These are phyloP conservation scores for Fusarium paranaense DNA, from an alignment of 2,329 filamentous ascomycete species.

Conservation along the genomic window DNA sequence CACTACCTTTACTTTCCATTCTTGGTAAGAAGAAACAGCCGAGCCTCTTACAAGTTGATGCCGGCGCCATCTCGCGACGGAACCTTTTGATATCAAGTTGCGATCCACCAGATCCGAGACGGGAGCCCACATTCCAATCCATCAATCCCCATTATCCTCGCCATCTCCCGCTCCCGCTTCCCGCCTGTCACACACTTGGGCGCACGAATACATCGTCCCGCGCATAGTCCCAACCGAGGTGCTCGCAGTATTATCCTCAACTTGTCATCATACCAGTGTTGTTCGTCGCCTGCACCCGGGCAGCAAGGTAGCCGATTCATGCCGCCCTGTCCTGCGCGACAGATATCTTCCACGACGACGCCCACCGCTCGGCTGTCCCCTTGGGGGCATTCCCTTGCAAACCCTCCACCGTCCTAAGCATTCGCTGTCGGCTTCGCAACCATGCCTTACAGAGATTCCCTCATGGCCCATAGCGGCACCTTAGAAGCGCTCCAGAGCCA, in stretches of 20 bases:
- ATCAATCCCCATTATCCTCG: constrained; percentile 10
- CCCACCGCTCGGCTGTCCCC: constrained; percentile 16
- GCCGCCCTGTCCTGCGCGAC: constrained; percentile 21
- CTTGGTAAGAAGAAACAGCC: constrained; percentile 30
- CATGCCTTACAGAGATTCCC: constrained; percentile 44
- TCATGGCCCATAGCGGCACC: constrained; percentile 39
- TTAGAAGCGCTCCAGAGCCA: constrained; percentile 42
- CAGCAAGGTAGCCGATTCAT: constrained; percentile 27
- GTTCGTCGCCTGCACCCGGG: constrained; percentile 14
- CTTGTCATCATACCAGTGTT: constrained; percentile 17
- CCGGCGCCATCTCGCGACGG: constrained; percentile 25
- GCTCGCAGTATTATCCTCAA: constrained; percentile 10
- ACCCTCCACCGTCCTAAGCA: neutral
- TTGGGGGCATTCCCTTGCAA: constrained; percentile 7
- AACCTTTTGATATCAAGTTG: constrained; percentile 27
- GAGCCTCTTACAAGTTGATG: constrained; percentile 18
- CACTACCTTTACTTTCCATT: constrained; percentile 24
- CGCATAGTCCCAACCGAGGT: constrained; percentile 26
- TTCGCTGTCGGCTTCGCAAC: neutral
- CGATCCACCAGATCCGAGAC: constrained; percentile 26
- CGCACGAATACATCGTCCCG: constrained; percentile 20
- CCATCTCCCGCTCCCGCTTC: constrained; percentile 2
- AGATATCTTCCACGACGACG: constrained; percentile 22
- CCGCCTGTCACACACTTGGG: constrained; percentile 26
- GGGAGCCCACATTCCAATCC: constrained; percentile 36